phyloP scores from a whole-genome alignment of 1,139 yeast species.

The Sugiyamaella xylanicola region DNA sequence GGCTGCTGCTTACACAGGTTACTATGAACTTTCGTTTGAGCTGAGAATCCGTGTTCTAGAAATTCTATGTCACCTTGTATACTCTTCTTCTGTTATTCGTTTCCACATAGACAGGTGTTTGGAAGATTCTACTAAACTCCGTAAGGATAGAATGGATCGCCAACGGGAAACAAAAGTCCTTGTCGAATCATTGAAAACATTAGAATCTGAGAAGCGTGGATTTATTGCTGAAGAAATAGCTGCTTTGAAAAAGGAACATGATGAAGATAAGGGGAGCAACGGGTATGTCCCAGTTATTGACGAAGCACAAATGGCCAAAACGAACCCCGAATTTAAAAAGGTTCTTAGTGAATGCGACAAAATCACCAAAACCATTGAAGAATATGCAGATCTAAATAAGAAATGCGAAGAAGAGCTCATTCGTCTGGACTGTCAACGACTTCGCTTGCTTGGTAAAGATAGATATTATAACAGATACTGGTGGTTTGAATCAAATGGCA shows the following conservation, averaged over 20 bases:
- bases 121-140: constrained; percentile 62
- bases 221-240: constrained; percentile 46
- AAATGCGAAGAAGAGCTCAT: constrained; percentile 44
- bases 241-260: constrained; percentile 11
- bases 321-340: constrained; percentile 51
- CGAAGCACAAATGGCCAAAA: constrained; percentile 53
- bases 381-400: constrained; percentile 33
- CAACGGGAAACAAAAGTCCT: constrained; percentile 59
- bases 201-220: constrained; percentile 37
- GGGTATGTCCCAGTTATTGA: constrained; percentile 45
- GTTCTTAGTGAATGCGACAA: constrained; percentile 42
- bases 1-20: constrained; percentile 52
- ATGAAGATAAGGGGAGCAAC: constrained; percentile 16
- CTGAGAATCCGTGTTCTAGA: constrained; percentile 56
- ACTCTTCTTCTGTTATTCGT: constrained; percentile 62
- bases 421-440: constrained; percentile 68
- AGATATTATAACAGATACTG: constrained; percentile 83
- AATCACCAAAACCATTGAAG: constrained; percentile 23
- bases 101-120: constrained; percentile 66
- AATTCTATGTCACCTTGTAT: constrained; percentile 59
- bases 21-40: constrained; percentile 53
- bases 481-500: constrained; percentile 92
- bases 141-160: constrained; percentile 70
- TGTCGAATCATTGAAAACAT: constrained; percentile 53
- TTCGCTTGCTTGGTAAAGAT: constrained; percentile 79